Conservation (phyloP, 75 land plant species). For the Selaginella tamariscina region DNA sequence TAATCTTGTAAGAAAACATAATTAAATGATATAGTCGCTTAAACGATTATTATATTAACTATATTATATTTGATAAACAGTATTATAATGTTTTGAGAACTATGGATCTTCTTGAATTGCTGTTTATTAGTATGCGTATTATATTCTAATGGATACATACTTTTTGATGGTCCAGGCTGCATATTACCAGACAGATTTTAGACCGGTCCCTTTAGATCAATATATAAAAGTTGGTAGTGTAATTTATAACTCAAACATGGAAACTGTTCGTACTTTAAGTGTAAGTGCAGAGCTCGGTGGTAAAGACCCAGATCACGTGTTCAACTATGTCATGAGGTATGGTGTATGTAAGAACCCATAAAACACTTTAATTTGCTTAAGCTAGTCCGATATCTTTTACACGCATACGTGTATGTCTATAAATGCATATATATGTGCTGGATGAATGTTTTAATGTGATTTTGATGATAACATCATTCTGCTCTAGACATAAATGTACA, state of each 20-base stretch:
- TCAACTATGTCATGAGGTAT: constrained; percentile 91
- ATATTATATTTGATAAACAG: not conserved
- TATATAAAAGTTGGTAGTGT: constrained; percentile 73
- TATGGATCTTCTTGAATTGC: not conserved
- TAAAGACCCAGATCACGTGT: constrained; percentile 96
- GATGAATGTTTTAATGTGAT: no score
- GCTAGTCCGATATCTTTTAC: no score
- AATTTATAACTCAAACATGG: constrained; percentile 63
- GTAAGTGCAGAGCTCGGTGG: constrained; percentile 78
- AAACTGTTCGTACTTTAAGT: constrained; percentile 48
- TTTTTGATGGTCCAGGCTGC: constrained; percentile 54
- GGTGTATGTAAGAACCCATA: no score
- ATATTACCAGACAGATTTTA: constrained; percentile 73
- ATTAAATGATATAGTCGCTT: no score
- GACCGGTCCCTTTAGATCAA: constrained; percentile 94
- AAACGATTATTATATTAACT: no score
- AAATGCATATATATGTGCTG: no score
- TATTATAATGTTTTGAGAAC: not conserved
- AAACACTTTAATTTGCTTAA: no score
- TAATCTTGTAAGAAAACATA: no score
- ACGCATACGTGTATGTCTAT: no score
- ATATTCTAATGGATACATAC: not conserved
- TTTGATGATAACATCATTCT: no score
- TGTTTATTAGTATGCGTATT: not conserved
- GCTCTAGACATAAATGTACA: no score